Conservation (phyloP, 176 grass and related monocot species). For the Oryza longistaminata region DNA sequence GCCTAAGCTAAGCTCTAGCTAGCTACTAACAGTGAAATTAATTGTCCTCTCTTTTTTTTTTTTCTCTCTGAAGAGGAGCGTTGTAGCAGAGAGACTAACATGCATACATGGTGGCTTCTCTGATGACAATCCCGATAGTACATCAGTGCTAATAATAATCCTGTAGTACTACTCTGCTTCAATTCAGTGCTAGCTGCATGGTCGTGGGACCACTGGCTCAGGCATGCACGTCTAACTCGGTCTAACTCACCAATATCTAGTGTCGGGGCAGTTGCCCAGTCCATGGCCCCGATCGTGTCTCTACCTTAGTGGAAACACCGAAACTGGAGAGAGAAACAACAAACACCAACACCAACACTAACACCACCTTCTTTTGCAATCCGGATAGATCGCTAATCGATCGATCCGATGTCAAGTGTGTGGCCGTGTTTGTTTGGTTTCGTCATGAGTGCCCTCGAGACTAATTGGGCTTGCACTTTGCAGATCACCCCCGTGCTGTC, state of each 20-base stretch:
- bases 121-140: neutral
- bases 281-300: neutral
- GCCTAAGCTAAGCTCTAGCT: neutral
- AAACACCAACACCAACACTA: neutral
- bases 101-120: neutral
- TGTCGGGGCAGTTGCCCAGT: neutral
- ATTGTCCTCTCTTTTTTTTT: neutral
- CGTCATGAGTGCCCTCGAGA: neutral
- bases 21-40: slow-evolving; percentile 20
- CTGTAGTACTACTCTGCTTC: neutral
- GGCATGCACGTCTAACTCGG: slow-evolving; percentile 9
- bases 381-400: neutral
- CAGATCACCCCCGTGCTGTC: neutral
- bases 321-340: neutral
- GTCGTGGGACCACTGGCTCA: neutral
- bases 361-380: neutral
- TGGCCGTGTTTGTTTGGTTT: neutral
- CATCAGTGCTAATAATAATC: neutral
- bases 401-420: too few species aligned
- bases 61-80: neutral
- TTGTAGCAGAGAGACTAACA: neutral
- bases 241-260: slow-evolving; percentile 22
- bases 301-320: neutral
- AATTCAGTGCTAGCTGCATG: neutral
- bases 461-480: neutral